Base-by-base conservation (phyloP, 176 grass and related monocot species). In the Ampelocalamus luodianensis region DNA sequence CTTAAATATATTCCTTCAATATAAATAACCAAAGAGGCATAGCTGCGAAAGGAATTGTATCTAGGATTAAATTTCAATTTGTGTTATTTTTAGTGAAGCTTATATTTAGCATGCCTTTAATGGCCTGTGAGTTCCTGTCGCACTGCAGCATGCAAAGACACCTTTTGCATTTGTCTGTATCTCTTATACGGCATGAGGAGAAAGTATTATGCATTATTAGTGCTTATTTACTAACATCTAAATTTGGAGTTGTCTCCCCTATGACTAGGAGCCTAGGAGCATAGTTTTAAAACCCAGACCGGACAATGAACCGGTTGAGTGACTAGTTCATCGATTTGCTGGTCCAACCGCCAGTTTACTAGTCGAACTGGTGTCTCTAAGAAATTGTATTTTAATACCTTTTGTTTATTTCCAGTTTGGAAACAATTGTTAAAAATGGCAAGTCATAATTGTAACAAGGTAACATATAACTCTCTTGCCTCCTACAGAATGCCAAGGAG, bases 21-120 rank as follows among this genome's bases (percentile, higher is more conserved):
- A 4, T 20, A 67, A 82, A 43, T 77, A 65, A 72, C 67, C 36
- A 72, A 78, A 63, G 42, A 56, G 45, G 53, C 38, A 71, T 43
- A 65, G 6, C 60, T 79, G n/a, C 53, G 32, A 71, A 55, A 34
- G 7, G 44, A 50, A 26, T 64, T 54, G 70, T 37, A 36, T 78
- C 4, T 26, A 18, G 38, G 40, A 11, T 68, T 72, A n/a, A 8
- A 42, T 71, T 83, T 50, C 3, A 22, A 40, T 3, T 32, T 65
- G 32, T 51, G 63, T 63, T 74, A 3, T 49, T 56, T 24, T 24
- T 50, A 36, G 11, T 6, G 53, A 58, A 76, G 51, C 51, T 23
- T 50, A 38, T 34, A 24, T 82, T 78, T 48, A 45, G 27, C 38
- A 37, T 67, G 26, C 34, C 16, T 27, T 13, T 65, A 53, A 60